These are phyloP conservation scores for Entonaema liquescens DNA, from an alignment of 495 filamentous ascomycete species.

Conservation along the genomic window DNA sequence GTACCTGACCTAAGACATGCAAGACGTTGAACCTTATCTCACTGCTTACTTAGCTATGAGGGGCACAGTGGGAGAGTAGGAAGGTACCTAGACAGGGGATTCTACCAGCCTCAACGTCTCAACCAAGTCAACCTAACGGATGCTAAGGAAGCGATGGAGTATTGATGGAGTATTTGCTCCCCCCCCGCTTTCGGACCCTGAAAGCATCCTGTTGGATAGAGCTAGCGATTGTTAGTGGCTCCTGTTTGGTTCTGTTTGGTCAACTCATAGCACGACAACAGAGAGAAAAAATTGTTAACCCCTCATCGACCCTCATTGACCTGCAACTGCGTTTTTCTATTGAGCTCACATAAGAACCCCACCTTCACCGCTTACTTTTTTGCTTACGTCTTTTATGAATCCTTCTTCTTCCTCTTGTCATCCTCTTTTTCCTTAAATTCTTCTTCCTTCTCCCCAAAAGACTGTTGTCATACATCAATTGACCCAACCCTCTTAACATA, in stretches of 20 bases:
- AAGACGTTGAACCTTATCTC: constrained; percentile 7
- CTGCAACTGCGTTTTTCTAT: constrained; percentile 2
- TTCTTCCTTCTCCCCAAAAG: constrained; percentile 14
- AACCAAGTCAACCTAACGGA: neutral
- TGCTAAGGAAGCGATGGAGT: constrained; percentile 1
- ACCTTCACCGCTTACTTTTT: constrained; percentile 36
- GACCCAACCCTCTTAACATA: constrained; percentile 16
- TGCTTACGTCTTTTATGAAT: constrained; percentile 24
- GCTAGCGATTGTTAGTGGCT: constrained; percentile 9
- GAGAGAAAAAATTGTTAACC: constrained; percentile 44
- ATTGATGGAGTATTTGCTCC: constrained; percentile 32
- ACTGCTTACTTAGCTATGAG: constrained; percentile 4
- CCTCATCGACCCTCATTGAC: constrained; percentile 37
- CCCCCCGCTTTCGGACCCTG: constrained; percentile 49
- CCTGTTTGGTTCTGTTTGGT: constrained; percentile 17
- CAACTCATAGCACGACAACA: constrained; percentile 41
- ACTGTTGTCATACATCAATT: constrained; percentile 37
- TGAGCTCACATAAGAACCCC: constrained; percentile 40
- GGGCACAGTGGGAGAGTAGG: constrained; percentile 1
- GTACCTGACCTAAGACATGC: neutral
- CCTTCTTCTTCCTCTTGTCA: constrained; percentile 28
- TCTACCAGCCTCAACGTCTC: neutral
- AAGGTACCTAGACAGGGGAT: neutral
- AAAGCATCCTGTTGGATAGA: constrained; percentile 5
- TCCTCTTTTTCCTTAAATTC: constrained; percentile 14